Evolutionary conservation across 2,329 filamentous ascomycete species (phyloP), one percentile per base, ranked within the genome.

Genomic region (Verticillium albo-atrum): DNA sequence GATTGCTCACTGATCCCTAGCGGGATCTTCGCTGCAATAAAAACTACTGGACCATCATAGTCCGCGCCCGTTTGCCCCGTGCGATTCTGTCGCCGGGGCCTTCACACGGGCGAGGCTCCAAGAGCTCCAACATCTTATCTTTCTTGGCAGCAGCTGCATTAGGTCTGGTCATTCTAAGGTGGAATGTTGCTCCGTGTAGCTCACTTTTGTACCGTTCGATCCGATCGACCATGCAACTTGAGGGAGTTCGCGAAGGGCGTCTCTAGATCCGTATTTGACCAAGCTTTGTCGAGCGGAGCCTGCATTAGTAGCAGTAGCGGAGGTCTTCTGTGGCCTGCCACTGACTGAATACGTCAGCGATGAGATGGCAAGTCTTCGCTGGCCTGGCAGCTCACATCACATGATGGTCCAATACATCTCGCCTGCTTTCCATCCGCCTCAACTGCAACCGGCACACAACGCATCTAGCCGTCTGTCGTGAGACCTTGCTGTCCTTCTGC

Each of bases 101-200:
- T 67, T 69, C 65, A 81, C 79, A 72, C 73, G 74, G 77, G 77
- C 77, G 78, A 75, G 79, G 79, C 79, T 82, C 79, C 79, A 65
- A 71, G 77, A 70, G 79, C 69, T 77, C 78, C 79, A 65, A 80
- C 75, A 80, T 79, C 58, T 61, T n/a, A 28, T 27, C n/a, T 6
- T 58, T 6, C 30, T 28, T n/a, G 28, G 25, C 23, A 32, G 2
- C 30, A 32, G 14, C 14, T n/a, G n/a, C n/a, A n/a, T 32, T 32
- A 4, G 9, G 30, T 9, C 7, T 14, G 30, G 14, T 32, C 30
- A 32, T 32, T 14, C 30, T 9, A 32, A 14, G 9, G 14, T 10
- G 3, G 2, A 32, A 32, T 32, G 30, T 14, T 12, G n/a, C 6
- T 32, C 30, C 9, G 30, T 14, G 9, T 32, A n/a, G n/a, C 30